phyloP scores from a whole-genome alignment of 305 asterid genomes.

The Ruellia speciosa region DNA sequence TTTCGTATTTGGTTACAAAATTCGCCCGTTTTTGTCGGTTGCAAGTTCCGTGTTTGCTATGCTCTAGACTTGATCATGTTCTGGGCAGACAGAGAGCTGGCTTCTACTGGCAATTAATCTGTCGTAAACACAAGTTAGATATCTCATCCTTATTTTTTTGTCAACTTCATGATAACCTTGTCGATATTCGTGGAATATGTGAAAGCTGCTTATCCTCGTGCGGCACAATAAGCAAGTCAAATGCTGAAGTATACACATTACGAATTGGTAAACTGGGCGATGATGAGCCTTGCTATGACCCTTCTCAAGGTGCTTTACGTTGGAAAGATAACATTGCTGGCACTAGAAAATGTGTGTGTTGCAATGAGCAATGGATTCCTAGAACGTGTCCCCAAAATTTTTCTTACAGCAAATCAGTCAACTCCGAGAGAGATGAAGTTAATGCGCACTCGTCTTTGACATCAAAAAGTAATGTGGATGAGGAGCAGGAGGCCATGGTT shows the following conservation, averaged over 20 bases:
- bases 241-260: conserved; percentile 40
- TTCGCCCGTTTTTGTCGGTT: conserved; percentile 53
- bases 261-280: conserved; percentile 39
- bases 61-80: conserved; percentile 83
- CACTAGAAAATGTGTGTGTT: conserved; percentile 39
- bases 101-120: conserved; percentile 60
- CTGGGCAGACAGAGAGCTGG: conserved; percentile 46
- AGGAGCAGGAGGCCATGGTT: conserved; percentile 22
- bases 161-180: conserved; percentile 42
- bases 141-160: conserved; percentile 52
- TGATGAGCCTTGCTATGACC: conserved; percentile 24
- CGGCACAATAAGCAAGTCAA: conserved; percentile 37
- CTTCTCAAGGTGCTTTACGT: conserved; percentile 22
- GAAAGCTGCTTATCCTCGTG: conserved; percentile 55
- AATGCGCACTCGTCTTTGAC: conserved; percentile 23
- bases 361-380: conserved; percentile 40
- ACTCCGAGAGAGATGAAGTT: conserved; percentile 24
- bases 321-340: conserved; percentile 20
- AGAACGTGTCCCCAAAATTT: conserved; percentile 25
- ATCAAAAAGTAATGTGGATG: conserved; percentile 23
- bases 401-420: conserved; percentile 18
- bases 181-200: conserved; percentile 49
- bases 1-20: conserved; percentile 56
- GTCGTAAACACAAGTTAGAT: conserved; percentile 53
- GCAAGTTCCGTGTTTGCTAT: conserved; percentile 66